Base-by-base conservation (phyloP, 352 stramenopile genomes). In the Pythium aristosporum region DNA sequence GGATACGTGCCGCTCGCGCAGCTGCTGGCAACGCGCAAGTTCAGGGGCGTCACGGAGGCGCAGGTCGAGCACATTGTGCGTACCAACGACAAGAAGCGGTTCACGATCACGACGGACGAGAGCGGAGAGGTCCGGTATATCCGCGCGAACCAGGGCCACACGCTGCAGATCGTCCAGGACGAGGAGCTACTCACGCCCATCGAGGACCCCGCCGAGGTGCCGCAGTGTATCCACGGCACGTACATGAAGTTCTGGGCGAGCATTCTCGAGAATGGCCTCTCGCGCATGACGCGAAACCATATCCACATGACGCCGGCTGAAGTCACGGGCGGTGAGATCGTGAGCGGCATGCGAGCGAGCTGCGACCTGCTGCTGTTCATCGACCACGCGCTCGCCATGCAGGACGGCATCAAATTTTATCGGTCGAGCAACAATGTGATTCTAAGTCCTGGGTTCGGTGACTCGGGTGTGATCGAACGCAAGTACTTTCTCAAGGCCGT, bases 381-480 rank as follows among this genome's bases (percentile, higher is more conserved):
- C 10, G 80, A 95, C 63, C 74, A 84, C 15, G 53, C 62, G 4
- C 66, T 66, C 41, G 87, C 85, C 13, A 62, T 95, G 52, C 50
- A 34, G 0, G 84, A 92, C 48, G 83, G 85, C 9, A 86, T 95
- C 63, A 83, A 78, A 68, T 94, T 95, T 60, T 95, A 80, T 61
- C 85, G 80, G 36, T 95, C 87, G 8, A 92, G 77, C 59, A 95
- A 95, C 64, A 92, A 94, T 63, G 87, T 95, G 21, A 66, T 95
- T 23, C 57, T 95, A 32, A 94, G 76, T 68, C 73, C 83, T 2
- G 87, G 87, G 0, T 30, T 76, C 16, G 77, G 68, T 0, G 79
- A 87, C 0, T 69, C 66, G 0, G 87, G 87, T 0, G 61, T 80
- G 2, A 77, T 95, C 37, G 60, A 77, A 7, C 56, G 52, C 8